Conservation (phyloP, 164 flowering plant genomes). For the Kingdonia uniflora region DNA sequence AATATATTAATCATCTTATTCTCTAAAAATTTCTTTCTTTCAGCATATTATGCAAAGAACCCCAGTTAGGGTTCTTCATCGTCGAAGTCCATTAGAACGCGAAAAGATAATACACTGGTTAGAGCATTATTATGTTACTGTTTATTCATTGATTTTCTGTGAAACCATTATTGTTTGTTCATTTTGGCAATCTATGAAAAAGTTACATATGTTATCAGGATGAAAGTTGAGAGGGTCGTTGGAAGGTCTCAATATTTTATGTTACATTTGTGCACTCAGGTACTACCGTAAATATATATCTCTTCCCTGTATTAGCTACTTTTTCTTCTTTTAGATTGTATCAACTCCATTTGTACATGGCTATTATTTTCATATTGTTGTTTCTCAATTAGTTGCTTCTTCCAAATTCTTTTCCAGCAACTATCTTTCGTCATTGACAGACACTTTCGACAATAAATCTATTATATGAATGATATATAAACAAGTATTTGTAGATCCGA, state of each 20-base stretch:
- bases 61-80: slow-evolving; percentile 91
- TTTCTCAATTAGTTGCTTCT: no score
- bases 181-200: slow-evolving; percentile 3
- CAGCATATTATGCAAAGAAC: slow-evolving; percentile 79
- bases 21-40: slow-evolving; percentile 1
- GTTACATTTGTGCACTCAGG: slow-evolving; percentile 93
- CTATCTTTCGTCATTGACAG: no score
- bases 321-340: no score
- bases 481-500: no score
- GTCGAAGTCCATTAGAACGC: slow-evolving; percentile 93
- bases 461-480: no score
- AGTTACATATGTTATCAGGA: slow-evolving; percentile 36
- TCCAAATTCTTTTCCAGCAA: no score
- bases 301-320: no score
- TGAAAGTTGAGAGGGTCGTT: slow-evolving; percentile 61
- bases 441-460: no score
- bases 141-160: neutral
- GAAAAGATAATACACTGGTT: slow-evolving; percentile 87
- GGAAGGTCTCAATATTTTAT: slow-evolving; percentile 79
- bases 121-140: slow-evolving; percentile 5
- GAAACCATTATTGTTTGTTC: neutral
- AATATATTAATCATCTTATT: neutral
- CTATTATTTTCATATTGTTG: no score
- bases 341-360: no score
- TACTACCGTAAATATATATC: slow-evolving; percentile 15